Conservation (phyloP, 352 stramenopile genomes). For the Achlya hypogyna region DNA sequence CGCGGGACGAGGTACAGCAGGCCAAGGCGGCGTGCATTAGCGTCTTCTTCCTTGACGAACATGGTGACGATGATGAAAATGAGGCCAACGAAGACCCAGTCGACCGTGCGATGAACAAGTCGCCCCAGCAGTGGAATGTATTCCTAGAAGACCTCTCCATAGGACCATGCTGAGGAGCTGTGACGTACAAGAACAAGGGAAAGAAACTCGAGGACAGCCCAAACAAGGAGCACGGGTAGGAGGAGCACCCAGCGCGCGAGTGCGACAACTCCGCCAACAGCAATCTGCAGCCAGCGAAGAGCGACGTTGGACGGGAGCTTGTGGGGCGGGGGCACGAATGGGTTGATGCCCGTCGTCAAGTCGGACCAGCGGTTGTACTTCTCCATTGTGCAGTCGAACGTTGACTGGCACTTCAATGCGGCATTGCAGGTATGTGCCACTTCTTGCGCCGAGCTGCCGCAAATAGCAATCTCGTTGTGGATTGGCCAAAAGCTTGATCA, state of each 20-base stretch:
- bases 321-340: slow-evolving; percentile 72
- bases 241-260: slow-evolving; percentile 31
- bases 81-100: slow-evolving; percentile 41
- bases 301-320: slow-evolving; percentile 35
- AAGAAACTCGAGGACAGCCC: background rate
- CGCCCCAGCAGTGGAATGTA: slow-evolving; percentile 58
- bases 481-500: background rate
- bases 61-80: slow-evolving; percentile 41
- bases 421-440: no score
- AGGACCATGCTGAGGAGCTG: background rate
- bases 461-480: background rate
- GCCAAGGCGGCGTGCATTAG: slow-evolving; percentile 63
- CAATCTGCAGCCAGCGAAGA: slow-evolving; percentile 34
- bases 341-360: slow-evolving; percentile 78
- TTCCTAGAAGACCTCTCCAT: slow-evolving; percentile 13
- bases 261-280: slow-evolving; percentile 35
- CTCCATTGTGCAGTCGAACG: slow-evolving; percentile 41
- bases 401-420: no score
- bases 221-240: slow-evolving; percentile 35
- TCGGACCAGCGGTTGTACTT: slow-evolving; percentile 83
- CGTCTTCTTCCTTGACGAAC: slow-evolving; percentile 54
- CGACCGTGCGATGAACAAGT: slow-evolving; percentile 49
- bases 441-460: no score
- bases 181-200: background rate
- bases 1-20: slow-evolving; percentile 31